Base-by-base conservation (phyloP, 83 land plant genomes). In the Diphasiastrum complanatum region DNA sequence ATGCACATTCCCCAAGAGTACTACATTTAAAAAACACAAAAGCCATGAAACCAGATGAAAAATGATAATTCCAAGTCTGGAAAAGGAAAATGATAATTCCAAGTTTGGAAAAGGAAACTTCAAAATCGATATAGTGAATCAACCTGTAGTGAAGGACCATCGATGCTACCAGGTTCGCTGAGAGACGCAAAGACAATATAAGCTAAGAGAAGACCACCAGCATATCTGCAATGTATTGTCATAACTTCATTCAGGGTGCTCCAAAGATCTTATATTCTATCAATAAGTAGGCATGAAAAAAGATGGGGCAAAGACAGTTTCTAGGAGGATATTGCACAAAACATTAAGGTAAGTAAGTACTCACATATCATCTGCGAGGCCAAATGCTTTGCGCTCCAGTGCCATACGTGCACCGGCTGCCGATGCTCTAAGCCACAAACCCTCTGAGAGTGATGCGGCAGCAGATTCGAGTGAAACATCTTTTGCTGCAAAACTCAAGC, bases 321-420 rank as follows among this genome's bases (percentile, higher is more conserved):
- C 23, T 50, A n/a, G 47, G 43, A 19, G 23, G 51, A 16, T 22
- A 67, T 1, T 25, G 2, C 2, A 45, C 16, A 10, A 33, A 26
- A 38, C 32, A 45, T 16, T 32, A 33, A 18, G 24, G 1, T 27
- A 68, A 36, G 36, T 23, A 33, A n/a, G 11, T 19, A 20, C 61
- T 66, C 74, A 93, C 96, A 93, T 89, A 73, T 93, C 99, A 85
- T 93, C 96, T 5, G 96, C 77, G 34, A 89, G 81, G 38, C 92
- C 99, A 75, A 79, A 93, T 12, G 96, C 86, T 63, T 81, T 76
- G 45, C 81, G 81, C 45, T 86, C 91, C 47, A 81, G 47, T 33
- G 82, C 70, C 28, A 79, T 82, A 14, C 73, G 81, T 46, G 96
- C 99, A 63, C 96, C 92, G 56, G 96, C 83, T 49, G 76, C 26